Evolutionary conservation across 2,329 filamentous ascomycete species (phyloP).

Genomic region (Pochonia chlamydosporia): DNA sequence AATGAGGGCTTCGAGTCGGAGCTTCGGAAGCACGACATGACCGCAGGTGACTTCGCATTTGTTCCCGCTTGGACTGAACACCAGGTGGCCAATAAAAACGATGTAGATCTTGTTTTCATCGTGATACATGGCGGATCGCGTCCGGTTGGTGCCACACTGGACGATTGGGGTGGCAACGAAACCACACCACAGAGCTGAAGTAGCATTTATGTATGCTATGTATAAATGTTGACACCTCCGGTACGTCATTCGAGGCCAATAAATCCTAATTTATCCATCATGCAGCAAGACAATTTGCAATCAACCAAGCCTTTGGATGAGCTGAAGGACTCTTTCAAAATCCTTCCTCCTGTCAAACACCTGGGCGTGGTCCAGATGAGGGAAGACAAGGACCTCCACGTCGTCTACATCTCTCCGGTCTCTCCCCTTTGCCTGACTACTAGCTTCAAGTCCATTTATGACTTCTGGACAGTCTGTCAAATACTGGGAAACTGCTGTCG

Average conservation of each 20-base stretch:
- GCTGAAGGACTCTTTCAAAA: conserved; percentile 21
- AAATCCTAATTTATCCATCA: background rate
- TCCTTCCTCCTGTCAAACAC: conserved; percentile 40
- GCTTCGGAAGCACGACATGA: conserved; percentile 49
- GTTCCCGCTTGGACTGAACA: conserved; percentile 67
- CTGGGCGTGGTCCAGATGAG: conserved; percentile 58
- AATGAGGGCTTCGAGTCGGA: conserved; percentile 46
- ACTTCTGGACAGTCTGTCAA: conserved; percentile 23
- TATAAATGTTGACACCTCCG: background rate
- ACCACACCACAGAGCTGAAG: conserved; percentile 16
- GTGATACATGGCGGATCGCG: conserved; percentile 56
- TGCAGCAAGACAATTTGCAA: no score
- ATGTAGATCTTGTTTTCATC: conserved; percentile 57
- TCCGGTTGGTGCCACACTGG: conserved; percentile 57
- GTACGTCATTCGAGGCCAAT: background rate
- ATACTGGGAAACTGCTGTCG: conserved; percentile 51
- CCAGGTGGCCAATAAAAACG: conserved; percentile 61
- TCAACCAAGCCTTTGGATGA: conserved; percentile 22
- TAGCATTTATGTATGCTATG: background rate
- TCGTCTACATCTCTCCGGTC: conserved; percentile 1
- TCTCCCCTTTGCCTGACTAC: conserved; percentile 13
- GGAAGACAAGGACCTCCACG: conserved; percentile 56
- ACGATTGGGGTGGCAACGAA: conserved; percentile 53
- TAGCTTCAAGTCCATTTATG: conserved; percentile 9
- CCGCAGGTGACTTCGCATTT: conserved; percentile 62